A percentile compares a stretch with the other conserved stretches of the same genome.
These are phyloP conservation scores for Fusarium papillatum DNA, from an alignment of 2,329 filamentous ascomycete species.

Conservation along the genomic window DNA sequence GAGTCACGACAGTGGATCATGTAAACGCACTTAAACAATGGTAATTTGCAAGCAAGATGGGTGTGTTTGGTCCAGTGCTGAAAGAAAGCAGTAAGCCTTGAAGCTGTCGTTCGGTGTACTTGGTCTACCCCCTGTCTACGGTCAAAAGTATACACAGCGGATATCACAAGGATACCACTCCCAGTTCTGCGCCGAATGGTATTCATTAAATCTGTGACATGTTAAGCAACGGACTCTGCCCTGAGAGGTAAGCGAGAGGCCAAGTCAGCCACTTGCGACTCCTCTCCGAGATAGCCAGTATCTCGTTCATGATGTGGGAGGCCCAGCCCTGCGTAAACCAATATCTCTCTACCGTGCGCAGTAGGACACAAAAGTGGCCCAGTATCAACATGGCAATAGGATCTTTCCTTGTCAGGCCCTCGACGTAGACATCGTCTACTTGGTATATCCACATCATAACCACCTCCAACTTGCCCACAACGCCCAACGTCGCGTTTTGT, in stretches of 20 bases:
- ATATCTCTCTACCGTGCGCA: background rate
- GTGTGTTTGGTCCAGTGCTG: too few species aligned
- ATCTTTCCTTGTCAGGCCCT: background rate
- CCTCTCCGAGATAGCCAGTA: background rate
- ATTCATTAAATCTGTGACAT: background rate
- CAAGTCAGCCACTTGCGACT: background rate
- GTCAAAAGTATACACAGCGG: too few species aligned
- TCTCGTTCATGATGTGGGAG: background rate
- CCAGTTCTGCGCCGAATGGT: background rate
- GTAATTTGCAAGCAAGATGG: too few species aligned
- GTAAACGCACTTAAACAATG: too few species aligned
- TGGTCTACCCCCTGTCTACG: too few species aligned
- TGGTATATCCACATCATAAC: background rate
- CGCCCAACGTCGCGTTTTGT: background rate
- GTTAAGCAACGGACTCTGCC: background rate
- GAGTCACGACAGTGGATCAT: too few species aligned
- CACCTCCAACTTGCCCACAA: background rate
- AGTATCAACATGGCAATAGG: background rate
- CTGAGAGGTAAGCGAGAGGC: background rate
- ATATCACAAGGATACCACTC: too few species aligned
- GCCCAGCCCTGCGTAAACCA: background rate
- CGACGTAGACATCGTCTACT: background rate
- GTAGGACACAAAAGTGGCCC: background rate
- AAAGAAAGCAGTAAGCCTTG: too few species aligned
- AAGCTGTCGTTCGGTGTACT: too few species aligned